Evolutionary conservation across 768 basidiomycete species (phyloP).

Genomic region (Hortiboletus flavorubellus): DNA sequence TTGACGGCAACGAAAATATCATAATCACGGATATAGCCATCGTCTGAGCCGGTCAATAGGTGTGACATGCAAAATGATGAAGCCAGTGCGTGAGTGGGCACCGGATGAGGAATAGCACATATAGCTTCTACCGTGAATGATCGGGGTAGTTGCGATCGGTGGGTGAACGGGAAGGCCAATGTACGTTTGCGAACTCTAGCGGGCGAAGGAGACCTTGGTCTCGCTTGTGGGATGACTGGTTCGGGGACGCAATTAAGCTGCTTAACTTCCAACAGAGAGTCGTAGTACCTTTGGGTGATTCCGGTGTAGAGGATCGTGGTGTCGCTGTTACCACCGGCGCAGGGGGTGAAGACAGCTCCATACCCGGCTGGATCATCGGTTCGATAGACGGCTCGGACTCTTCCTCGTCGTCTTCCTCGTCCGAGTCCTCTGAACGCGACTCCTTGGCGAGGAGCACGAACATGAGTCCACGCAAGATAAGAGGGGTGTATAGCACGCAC

Average conservation of each 20-base stretch:
- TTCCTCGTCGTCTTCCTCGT: slow-evolving; percentile 53
- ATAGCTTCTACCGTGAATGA: slow-evolving; percentile 88
- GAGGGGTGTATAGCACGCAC: slow-evolving; percentile 39
- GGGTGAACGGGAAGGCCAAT: slow-evolving; percentile 34
- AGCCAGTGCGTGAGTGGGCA: slow-evolving; percentile 84
- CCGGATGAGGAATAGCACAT: slow-evolving; percentile 86
- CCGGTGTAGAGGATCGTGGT: slow-evolving; percentile 29
- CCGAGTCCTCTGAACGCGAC: slow-evolving; percentile 57
- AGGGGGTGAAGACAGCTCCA: slow-evolving; percentile 28
- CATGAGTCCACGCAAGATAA: slow-evolving; percentile 1
- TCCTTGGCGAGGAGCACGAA: slow-evolving; percentile 38
- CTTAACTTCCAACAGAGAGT: neutral
- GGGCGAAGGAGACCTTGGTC: slow-evolving; percentile 49
- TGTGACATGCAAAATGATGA: slow-evolving; percentile 85
- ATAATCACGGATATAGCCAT: slow-evolving; percentile 91
- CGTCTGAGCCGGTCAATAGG: slow-evolving; percentile 86
- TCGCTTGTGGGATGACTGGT: slow-evolving; percentile 22
- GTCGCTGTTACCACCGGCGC: slow-evolving; percentile 25
- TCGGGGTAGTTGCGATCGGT: slow-evolving; percentile 39
- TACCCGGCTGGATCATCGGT: slow-evolving; percentile 28
- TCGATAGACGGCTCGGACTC: slow-evolving; percentile 40
- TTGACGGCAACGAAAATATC: slow-evolving; percentile 89
- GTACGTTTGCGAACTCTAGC: slow-evolving; percentile 50
- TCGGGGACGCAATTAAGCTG: slow-evolving; percentile 19
- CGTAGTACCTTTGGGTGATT: slow-evolving; percentile 34